phyloP scores from a whole-genome alignment of 225 moss, liverwort and hornwort species.

The Climacium dendroides region DNA sequence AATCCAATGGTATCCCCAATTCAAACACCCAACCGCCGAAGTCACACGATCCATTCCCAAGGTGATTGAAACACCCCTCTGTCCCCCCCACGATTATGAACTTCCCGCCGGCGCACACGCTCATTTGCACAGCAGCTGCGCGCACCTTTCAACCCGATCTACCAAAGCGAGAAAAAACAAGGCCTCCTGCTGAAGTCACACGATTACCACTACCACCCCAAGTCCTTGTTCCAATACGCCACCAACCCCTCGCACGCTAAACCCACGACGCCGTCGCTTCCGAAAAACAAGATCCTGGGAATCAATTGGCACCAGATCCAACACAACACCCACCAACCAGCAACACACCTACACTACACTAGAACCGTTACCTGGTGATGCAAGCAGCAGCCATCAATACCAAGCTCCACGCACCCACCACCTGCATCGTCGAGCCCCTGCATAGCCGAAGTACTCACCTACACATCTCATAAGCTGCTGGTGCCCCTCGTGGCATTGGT shows the following conservation, averaged over 20 bases:
- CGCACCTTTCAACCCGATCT: background rate
- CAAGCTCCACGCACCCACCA: background rate
- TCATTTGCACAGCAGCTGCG: background rate
- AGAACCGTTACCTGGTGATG: background rate
- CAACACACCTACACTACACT: background rate
- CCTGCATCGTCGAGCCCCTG: background rate
- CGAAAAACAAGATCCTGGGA: background rate
- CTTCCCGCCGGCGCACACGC: background rate
- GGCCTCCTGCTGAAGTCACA: background rate
- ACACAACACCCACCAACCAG: background rate
- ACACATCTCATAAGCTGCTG: background rate
- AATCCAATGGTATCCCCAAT: background rate
- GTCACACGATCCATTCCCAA: background rate
- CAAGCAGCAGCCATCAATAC: background rate
- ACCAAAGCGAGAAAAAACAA: background rate
- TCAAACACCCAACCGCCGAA: background rate
- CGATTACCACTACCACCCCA: background rate
- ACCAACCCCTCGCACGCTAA: background rate
- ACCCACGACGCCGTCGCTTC: background rate
- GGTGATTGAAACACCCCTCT: background rate
- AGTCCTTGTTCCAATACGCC: background rate
- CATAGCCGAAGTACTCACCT: background rate
- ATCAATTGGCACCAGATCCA: slow-evolving; percentile 3
- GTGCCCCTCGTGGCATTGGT: background rate
- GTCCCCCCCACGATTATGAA: background rate